Base-by-base conservation (phyloP, 208 protist genomes). In the Willaertia magna region DNA sequence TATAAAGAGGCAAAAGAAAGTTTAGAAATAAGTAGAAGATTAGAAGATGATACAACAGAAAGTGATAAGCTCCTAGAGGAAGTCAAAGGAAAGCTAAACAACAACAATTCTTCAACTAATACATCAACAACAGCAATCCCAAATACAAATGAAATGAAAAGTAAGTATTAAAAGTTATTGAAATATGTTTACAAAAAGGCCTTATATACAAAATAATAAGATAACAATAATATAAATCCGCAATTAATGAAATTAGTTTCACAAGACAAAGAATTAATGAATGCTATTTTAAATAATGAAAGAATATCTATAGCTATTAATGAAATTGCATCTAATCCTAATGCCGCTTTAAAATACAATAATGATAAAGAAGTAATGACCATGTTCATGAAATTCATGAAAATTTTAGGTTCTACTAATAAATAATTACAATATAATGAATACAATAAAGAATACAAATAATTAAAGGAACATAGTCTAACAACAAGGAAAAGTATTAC, bases 321-420 rank as follows among this genome's bases (percentile, higher is more conserved):
- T 42, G 82, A 85, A 43, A 85, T 85, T 85, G 82, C 82, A 26
- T 16, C 42, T 6, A 51, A 85, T 43, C 47, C 82, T 26, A 61
- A 22, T 39, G 82, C 82, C 12, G 55, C 61, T 43, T 30, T 78
- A 9, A 85, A 85, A 42, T 85, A 85, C 18, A 46, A 85, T 34
- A 55, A 85, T 43, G 82, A 85, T 51, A 4, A 9, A 18, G n/a
- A 85, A 61, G 48, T 85, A 34, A 20, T 85, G 1, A n/a, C 20
- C 3, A 47, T 78, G 44, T 85, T 85, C 12, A 78, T 43, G 47
- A 79, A 75, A 51, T 85, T 85, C 34, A 61, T 43, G 51, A 4
- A 85, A 51, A 51, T 85, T 51, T n/a, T n/a, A 59, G 4, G 9
- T n/a, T n/a, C 22, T 59, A 59, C 9, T 59, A 51, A 51, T 16